Evolutionary conservation across 2,329 filamentous ascomycete genomes (phyloP), one percentile per base, ranked within the genome.

Genomic region (Phialophora macrospora): DNA sequence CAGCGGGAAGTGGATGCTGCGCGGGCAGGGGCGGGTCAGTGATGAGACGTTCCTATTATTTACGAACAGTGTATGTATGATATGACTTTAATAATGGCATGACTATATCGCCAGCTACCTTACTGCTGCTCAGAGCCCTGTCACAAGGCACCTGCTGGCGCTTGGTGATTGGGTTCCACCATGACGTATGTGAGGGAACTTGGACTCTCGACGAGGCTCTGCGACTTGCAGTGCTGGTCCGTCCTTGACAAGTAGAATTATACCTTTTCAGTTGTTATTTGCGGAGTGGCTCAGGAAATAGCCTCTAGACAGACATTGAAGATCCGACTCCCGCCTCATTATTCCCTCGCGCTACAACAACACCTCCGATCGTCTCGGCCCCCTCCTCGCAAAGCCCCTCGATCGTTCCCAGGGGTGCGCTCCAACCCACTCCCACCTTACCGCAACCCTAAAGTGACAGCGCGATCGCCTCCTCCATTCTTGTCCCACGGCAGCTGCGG

Each of bases 1-100:
- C 90, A 92, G 77, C 84, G 85, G 73, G 91, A 94, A 73, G 90
- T 94, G 46, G 90, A 94, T 77, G 89, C 86, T 3, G 73, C 90
- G 52, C 80, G 85, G 72, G 81, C 78, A 7, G 78, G 65, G 24
- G 68, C 68, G 5, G 64, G 64, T 24, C 59, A 55, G 49, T 51
- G 34, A 65, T 32, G 56, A 61, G 52, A 60, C 54, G 56, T 49
- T 34, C 54, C 55, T 41, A 32, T 52, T 54, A n/a, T 34, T 49
- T 24, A 60, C 32, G 30, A 60, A 28, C 46, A 54, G 34, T 32
- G 22, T 32, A 38, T 60, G 48, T 60, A 60, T 60, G 58, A 60
- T 54, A 60, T 20, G 58, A n/a, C 26, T 55, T 55, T 55, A 24
- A 24, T 20, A 34, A 54, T 60, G 49, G 28, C 58, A 55, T 30